phyloP scores from a whole-genome alignment of 306 rosid genomes.

The Acacia confusa region DNA sequence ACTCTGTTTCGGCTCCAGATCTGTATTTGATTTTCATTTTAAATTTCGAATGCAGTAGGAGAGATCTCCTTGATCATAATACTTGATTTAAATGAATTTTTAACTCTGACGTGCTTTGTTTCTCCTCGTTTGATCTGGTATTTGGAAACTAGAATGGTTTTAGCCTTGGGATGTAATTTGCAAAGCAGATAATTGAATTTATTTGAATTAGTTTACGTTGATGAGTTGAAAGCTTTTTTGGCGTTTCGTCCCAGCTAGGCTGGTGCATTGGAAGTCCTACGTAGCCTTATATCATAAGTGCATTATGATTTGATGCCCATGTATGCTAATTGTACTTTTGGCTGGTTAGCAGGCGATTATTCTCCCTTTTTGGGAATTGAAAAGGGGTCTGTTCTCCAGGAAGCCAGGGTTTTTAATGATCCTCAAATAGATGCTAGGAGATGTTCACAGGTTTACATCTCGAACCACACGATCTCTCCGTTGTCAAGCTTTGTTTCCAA shows the following conservation, averaged over 20 bases:
- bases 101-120: constrained; percentile 31
- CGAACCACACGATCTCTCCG: constrained; percentile 5
- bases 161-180: constrained; percentile 23
- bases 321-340: constrained; percentile 33
- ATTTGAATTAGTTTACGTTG: constrained; percentile 24
- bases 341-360: constrained; percentile 65
- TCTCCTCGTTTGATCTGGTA: constrained; percentile 36
- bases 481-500: constrained; percentile 24
- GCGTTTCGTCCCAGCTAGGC: background rate
- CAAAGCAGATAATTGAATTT: constrained; percentile 42
- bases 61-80: constrained; percentile 9
- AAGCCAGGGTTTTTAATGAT: constrained; percentile 96
- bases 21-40: constrained; percentile 37
- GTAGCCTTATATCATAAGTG: background rate
- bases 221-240: constrained; percentile 26
- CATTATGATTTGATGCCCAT: background rate
- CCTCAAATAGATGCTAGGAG: constrained; percentile 96
- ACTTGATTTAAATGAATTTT: constrained; percentile 25
- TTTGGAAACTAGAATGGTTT: background rate
- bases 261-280: background rate
- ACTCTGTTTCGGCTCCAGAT: constrained; percentile 50
- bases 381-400: constrained; percentile 97
- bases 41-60: constrained; percentile 12
- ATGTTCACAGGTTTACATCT: constrained; percentile 86
- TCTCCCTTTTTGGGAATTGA: constrained; percentile 96